phyloP scores from a whole-genome alignment of 2,329 filamentous ascomycete species.

The Epichloe festucae region DNA sequence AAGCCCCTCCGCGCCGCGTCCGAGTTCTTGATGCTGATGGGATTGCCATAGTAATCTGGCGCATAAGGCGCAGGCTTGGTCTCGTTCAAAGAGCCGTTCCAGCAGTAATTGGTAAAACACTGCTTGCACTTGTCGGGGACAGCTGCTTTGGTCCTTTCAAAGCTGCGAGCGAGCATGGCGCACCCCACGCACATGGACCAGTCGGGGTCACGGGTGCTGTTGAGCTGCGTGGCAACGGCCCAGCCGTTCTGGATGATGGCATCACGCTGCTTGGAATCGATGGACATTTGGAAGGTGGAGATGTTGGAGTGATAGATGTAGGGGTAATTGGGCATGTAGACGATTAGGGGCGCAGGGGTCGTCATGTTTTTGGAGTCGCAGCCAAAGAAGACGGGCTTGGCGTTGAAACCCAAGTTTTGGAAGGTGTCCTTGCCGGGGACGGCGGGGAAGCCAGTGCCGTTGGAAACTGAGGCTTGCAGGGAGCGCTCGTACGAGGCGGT shows the following conservation, averaged over 20 bases:
- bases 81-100: slow-evolving; percentile 59
- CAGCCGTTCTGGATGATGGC: slow-evolving; percentile 78
- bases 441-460: slow-evolving; percentile 41
- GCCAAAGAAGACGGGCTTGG: slow-evolving; percentile 49
- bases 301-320: slow-evolving; percentile 68
- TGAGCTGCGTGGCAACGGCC: slow-evolving; percentile 70
- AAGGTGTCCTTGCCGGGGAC: slow-evolving; percentile 45
- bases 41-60: slow-evolving; percentile 15
- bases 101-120: slow-evolving; percentile 82
- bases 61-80: slow-evolving; percentile 20
- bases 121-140: slow-evolving; percentile 58
- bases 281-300: slow-evolving; percentile 59
- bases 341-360: slow-evolving; percentile 51
- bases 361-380: slow-evolving; percentile 46
- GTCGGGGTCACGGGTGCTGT: slow-evolving; percentile 56
- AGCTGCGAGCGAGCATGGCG: slow-evolving; percentile 66
- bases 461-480: slow-evolving; percentile 30
- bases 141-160: slow-evolving; percentile 53
- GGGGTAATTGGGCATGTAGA: slow-evolving; percentile 71
- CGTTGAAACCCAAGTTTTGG: slow-evolving; percentile 44
- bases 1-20: slow-evolving; percentile 1
- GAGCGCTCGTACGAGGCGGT: slow-evolving; percentile 44
- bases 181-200: slow-evolving; percentile 85
- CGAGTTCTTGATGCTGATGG: slow-evolving; percentile 14
- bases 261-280: slow-evolving; percentile 55